Conservation (phyloP, 331 rosid genomes). For the Dryas integrifolia region DNA sequence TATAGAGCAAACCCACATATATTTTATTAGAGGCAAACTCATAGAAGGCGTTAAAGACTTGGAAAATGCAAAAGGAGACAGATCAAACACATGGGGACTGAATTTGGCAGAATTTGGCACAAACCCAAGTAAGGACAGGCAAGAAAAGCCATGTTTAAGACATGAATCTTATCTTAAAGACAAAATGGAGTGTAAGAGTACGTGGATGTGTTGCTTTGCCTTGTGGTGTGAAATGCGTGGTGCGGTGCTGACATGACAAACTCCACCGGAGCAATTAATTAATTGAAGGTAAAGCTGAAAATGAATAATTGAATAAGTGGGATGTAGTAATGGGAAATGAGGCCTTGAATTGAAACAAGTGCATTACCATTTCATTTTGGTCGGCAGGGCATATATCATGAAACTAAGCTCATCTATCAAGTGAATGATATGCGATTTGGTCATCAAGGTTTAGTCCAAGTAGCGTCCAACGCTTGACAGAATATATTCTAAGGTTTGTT, state of each 20-base stretch:
- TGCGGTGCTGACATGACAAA: not conserved
- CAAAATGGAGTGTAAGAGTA: not conserved
- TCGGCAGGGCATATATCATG: no score
- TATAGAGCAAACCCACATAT: not conserved
- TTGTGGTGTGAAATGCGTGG: slow-evolving; percentile 25
- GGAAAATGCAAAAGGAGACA: slow-evolving; percentile 4
- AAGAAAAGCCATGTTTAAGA: slow-evolving; percentile 9
- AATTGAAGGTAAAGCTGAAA: not conserved
- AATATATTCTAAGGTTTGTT: no score
- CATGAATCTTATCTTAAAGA: slow-evolving; percentile 21
- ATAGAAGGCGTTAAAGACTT: not conserved
- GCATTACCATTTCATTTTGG: no score
- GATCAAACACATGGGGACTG: not conserved
- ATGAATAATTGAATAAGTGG: not conserved
- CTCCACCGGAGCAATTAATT: not conserved
- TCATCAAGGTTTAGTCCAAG: no score
- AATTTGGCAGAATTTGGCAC: not conserved
- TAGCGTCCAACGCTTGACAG: no score
- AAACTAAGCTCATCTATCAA: no score
- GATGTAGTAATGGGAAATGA: no score
- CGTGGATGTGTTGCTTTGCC: not conserved
- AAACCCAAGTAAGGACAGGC: slow-evolving; percentile 21
- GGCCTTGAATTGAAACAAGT: no score
- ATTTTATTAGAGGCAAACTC: not conserved
- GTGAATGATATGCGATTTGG: no score